Conservation (phyloP, 345 rosid species). For the Arabidopsis arenosa region DNA sequence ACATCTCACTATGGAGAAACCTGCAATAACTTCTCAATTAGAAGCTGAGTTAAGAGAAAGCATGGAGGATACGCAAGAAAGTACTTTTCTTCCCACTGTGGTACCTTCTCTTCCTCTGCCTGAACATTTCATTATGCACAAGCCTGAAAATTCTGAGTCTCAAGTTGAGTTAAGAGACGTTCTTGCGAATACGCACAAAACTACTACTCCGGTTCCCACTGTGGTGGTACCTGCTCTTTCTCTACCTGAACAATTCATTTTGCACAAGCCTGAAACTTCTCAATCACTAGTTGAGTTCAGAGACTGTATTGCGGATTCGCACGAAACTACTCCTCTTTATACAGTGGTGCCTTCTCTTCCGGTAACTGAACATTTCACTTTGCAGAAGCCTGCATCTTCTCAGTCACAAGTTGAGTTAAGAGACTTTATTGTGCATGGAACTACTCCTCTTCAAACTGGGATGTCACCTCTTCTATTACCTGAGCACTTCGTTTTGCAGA, state of each 20-base stretch:
- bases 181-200: conserved; percentile 24
- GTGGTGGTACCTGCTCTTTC: conserved; percentile 55
- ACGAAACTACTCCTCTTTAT: conserved; percentile 11
- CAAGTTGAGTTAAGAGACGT: conserved; percentile 42
- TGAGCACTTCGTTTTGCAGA: conserved; percentile 33
- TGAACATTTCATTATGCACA: conserved; percentile 18
- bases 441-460: conserved; percentile 7
- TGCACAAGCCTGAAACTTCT: conserved; percentile 40
- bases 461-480: conserved; percentile 48
- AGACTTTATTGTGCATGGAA: conserved; percentile 22
- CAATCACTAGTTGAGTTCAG: conserved; percentile 39
- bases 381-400: conserved; percentile 43
- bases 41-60: conserved; percentile 42
- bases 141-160: conserved; percentile 41
- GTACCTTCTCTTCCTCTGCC: too few species aligned
- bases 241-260: conserved; percentile 19
- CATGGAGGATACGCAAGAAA: conserved; percentile 29
- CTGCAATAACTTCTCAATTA: conserved; percentile 44
- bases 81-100: neutral
- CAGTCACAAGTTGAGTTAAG: conserved; percentile 40
- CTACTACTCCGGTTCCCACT: conserved; percentile 39
- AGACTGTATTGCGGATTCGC: conserved; percentile 32
- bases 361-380: conserved; percentile 8
- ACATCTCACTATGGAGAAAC: conserved; percentile 42
- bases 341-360: conserved; percentile 47